Evolutionary conservation across 2,329 filamentous ascomycete species (phyloP).

Genomic region (Penicillium sp.): DNA sequence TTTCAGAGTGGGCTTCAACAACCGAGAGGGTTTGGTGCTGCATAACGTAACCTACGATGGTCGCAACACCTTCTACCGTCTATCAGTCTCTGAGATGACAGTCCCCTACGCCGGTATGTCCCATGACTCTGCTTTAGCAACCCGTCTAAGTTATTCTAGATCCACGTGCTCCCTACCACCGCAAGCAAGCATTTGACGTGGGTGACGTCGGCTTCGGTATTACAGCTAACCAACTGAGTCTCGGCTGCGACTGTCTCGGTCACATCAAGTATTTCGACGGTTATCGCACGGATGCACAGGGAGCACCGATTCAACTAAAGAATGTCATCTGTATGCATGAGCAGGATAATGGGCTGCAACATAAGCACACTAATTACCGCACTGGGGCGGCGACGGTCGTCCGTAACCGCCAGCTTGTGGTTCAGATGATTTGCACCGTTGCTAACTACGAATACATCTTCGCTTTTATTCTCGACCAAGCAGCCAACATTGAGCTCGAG

Average conservation of each 20-base stretch:
- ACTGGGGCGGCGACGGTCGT: constrained; percentile 56
- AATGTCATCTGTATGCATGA: constrained; percentile 64
- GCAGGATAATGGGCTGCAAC: constrained; percentile 60
- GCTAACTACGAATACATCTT: constrained; percentile 68
- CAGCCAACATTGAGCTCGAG: constrained; percentile 59
- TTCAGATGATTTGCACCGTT: constrained; percentile 63
- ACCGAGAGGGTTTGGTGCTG: constrained; percentile 58
- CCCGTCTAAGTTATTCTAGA: constrained; percentile 33
- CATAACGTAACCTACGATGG: constrained; percentile 58
- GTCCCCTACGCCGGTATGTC: constrained; percentile 38
- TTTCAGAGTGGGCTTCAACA: constrained; percentile 55
- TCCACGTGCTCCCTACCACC: constrained; percentile 59
- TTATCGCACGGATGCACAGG: constrained; percentile 52
- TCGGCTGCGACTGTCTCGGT: constrained; percentile 64
- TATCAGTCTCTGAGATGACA: constrained; percentile 61
- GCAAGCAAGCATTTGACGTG: constrained; percentile 62
- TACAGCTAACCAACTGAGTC: constrained; percentile 60
- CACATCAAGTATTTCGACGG: constrained; percentile 60
- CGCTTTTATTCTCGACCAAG: constrained; percentile 64
- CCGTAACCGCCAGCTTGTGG: constrained; percentile 57
- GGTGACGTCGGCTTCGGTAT: constrained; percentile 60
- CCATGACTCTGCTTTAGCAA: background rate
- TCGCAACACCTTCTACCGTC: constrained; percentile 57
- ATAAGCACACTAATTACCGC: constrained; percentile 66
- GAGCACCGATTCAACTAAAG: constrained; percentile 49